Percentiles rank a stretch among this genome's conserved stretches.
Conservation (phyloP, 176 grass and related monocot genomes). For the Aegilops bicornis region DNA sequence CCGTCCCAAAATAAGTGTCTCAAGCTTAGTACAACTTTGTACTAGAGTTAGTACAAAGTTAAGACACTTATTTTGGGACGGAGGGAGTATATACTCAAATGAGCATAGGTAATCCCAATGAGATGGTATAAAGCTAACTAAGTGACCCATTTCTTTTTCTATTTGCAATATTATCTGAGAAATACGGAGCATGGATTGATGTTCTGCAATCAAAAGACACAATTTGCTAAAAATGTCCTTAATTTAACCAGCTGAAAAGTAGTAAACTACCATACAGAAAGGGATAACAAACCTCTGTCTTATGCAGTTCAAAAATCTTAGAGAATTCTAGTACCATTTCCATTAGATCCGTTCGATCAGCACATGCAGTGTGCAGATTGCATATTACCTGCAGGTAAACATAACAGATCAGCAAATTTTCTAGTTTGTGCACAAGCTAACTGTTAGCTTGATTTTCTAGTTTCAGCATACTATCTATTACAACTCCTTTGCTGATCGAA, state of each 20-base stretch:
- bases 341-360: constrained; percentile 61
- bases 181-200: neutral
- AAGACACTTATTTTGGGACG: no score
- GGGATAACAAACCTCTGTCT: constrained; percentile 63
- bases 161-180: neutral
- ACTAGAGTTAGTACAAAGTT: no score
- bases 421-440: no score
- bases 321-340: constrained; percentile 62
- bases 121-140: neutral
- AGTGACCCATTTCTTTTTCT: neutral
- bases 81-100: constrained; percentile 23
- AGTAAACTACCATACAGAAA: neutral
- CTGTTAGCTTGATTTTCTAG: no score
- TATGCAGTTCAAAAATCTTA: constrained; percentile 68
- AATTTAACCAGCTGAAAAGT: neutral
- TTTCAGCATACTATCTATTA: no score
- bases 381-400: constrained; percentile 62
- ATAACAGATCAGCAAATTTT: neutral
- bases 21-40: no score
- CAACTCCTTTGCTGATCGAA: no score
- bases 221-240: neutral
- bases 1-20: no score
- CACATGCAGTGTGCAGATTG: constrained; percentile 71
- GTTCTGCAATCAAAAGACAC: neutral
- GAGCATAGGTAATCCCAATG: neutral